Percentiles rank a stretch among this genome's conserved stretches.
phyloP scores from a whole-genome alignment of 352 stramenopile species.

The Phytopythium sindhum region DNA sequence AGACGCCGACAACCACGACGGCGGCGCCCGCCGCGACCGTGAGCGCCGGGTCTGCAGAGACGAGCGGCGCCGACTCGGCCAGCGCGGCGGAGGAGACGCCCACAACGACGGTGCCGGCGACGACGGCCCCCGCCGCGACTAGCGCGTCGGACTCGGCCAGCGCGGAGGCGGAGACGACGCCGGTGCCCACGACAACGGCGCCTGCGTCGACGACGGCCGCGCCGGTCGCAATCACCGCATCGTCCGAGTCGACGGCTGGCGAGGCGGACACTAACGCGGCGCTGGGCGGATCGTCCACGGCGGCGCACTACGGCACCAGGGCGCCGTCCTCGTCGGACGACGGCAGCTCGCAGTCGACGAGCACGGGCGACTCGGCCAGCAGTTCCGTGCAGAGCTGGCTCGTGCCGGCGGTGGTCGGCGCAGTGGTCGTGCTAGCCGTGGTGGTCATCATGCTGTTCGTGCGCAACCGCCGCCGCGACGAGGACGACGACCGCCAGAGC shows the following conservation, averaged over 20 bases:
- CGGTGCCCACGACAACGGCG: slow-evolving; percentile 13
- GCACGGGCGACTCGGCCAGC: slow-evolving; percentile 8
- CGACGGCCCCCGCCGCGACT: slow-evolving; percentile 14
- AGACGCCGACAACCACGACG: slow-evolving; percentile 18
- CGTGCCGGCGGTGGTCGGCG: slow-evolving; percentile 53
- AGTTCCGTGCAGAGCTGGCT: slow-evolving; percentile 42
- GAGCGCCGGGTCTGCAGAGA: slow-evolving; percentile 11
- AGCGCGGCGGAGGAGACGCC: slow-evolving; percentile 16
- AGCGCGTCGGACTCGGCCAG: slow-evolving; percentile 8
- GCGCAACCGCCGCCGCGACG: slow-evolving; percentile 35
- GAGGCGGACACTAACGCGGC: slow-evolving; percentile 26
- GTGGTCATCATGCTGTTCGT: slow-evolving; percentile 63
- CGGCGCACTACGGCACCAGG: slow-evolving; percentile 48
- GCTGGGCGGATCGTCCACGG: slow-evolving; percentile 30
- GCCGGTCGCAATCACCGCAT: slow-evolving; percentile 8
- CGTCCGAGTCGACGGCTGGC: slow-evolving; percentile 14
- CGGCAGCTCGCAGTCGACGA: slow-evolving; percentile 16
- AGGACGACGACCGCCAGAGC: slow-evolving; percentile 51
- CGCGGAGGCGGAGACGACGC: slow-evolving; percentile 3
- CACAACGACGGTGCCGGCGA: slow-evolving; percentile 13
- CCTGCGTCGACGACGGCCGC: slow-evolving; percentile 11
- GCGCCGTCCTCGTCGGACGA: slow-evolving; percentile 23
- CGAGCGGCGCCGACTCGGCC: slow-evolving; percentile 16
- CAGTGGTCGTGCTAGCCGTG: slow-evolving; percentile 48
- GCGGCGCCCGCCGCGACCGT: slow-evolving; percentile 17